These are phyloP conservation scores for Hymenoscyphus salicellus DNA, from an alignment of 2,329 filamentous ascomycete genomes.

Conservation along the genomic window DNA sequence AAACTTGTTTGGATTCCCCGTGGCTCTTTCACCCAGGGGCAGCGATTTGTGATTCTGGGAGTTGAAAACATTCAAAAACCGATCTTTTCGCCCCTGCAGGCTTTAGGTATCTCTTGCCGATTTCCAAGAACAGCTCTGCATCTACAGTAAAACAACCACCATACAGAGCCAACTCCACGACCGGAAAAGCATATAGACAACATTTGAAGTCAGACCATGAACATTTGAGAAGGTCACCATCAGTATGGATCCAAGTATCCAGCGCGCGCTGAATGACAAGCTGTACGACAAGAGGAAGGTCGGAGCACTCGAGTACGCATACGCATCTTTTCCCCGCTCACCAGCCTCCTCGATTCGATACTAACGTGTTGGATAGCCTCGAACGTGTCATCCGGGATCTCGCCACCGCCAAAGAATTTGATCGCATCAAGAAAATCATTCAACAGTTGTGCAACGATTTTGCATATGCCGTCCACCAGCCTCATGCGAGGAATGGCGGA, in stretches of 20 bases:
- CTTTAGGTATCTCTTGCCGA: background rate
- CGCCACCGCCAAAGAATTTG: slow-evolving; percentile 71
- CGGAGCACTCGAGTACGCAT: slow-evolving; percentile 84
- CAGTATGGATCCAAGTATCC: slow-evolving; percentile 86
- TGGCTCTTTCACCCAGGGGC: background rate
- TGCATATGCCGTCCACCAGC: slow-evolving; percentile 94
- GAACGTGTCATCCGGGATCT: slow-evolving; percentile 88
- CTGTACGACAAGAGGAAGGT: slow-evolving; percentile 97
- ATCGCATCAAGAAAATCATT: slow-evolving; percentile 80
- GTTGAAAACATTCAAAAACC: background rate
- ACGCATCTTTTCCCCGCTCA: slow-evolving; percentile 20
- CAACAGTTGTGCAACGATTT: slow-evolving; percentile 97
- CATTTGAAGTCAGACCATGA: background rate
- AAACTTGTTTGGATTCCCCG: background rate
- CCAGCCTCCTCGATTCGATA: background rate
- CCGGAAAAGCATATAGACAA: background rate
- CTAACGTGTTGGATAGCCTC: slow-evolving; percentile 54
- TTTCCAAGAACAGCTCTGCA: background rate
- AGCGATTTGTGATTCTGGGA: background rate
- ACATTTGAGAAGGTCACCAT: background rate
- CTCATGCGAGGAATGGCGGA: slow-evolving; percentile 92
- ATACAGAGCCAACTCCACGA: background rate
- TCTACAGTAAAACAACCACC: background rate
- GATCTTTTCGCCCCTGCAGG: background rate
- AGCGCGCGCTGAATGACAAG: slow-evolving; percentile 93